Evolutionary conservation across 73 alveolate species (phyloP), one percentile per base, ranked within the genome.

Genomic region (Paramecium tetraurelia): DNA sequence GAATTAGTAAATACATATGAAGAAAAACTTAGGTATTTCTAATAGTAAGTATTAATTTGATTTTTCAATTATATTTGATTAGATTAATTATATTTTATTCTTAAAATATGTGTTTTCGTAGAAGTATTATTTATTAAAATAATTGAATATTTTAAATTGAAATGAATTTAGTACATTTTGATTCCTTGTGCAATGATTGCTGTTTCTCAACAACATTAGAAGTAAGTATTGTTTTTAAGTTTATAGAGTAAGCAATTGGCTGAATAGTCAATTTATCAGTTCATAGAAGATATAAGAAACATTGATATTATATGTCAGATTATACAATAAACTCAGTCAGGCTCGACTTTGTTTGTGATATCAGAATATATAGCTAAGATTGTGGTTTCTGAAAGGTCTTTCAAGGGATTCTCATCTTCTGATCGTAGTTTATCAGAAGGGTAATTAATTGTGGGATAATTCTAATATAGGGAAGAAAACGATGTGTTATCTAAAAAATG

Each of bases 281-380:
- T 72, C 12, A 72, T 72, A 1, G 86, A 72, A 72, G 86, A 72
- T 43, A 72, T 72, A 35, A 33, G 86, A 36, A 72, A 72, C 10
- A 18, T 40, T 8, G 59, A 72, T 21, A 5, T 21, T 12, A 12
- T 72, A 33, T 36, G 36, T 18, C 57, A 33, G 33, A 72, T 80
- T 20, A 44, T 80, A 20, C 57, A 80, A 46, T 44, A 29, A 22
- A 31, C 70, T 21, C 24, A 20, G 20, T 48, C 46, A 44, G 27
- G 63, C 3, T 31, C 76, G 14, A 80, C 90, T 18, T 18, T 80
- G 20, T 80, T 80, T 80, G 90, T 80, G 14, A 41, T 80, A 0
- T 80, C 90, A 18, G 90, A 80, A 80, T 80, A 80, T 43, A 41
- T 80, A 21, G 71, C 57, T 18, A 80, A 80, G 53, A 80, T 80